Percentiles rank a stretch among this genome's conserved stretches.
Evolutionary conservation across 176 grass and related monocot species (phyloP).

Genomic region (Oryza officinalis): DNA sequence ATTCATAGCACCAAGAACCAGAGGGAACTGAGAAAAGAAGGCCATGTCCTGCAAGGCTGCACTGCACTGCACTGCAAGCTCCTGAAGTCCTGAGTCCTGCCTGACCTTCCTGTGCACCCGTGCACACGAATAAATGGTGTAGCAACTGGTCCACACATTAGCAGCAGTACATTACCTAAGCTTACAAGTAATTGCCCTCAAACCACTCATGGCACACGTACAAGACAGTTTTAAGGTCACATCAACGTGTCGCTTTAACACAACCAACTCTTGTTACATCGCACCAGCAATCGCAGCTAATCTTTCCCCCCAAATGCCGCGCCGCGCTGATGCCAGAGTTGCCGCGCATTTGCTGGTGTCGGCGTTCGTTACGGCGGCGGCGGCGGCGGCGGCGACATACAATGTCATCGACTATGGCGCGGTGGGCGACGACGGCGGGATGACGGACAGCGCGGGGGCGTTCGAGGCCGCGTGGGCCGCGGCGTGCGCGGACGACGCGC

Average conservation of each 20-base stretch:
- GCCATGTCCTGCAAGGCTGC: too few species aligned
- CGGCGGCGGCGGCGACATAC: background rate
- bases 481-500: conserved; percentile 25
- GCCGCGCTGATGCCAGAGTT: too few species aligned
- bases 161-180: too few species aligned
- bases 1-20: too few species aligned
- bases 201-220: background rate
- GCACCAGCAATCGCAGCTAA: too few species aligned
- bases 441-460: conserved; percentile 26
- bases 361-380: background rate
- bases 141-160: background rate
- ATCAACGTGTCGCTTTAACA: background rate
- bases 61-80: too few species aligned
- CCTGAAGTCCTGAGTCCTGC: too few species aligned
- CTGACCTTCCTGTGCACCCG: too few species aligned
- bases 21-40: too few species aligned
- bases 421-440: conserved; percentile 22
- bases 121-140: too few species aligned
- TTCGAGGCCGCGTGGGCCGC: conserved; percentile 46
- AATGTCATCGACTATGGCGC: conserved; percentile 42
- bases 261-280: background rate
- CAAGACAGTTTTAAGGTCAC: background rate
- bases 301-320: background rate
- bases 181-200: too few species aligned
- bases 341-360: background rate